Evolutionary conservation across 805 yeast species (phyloP).

Genomic region (Isabelozyma gotoi): DNA sequence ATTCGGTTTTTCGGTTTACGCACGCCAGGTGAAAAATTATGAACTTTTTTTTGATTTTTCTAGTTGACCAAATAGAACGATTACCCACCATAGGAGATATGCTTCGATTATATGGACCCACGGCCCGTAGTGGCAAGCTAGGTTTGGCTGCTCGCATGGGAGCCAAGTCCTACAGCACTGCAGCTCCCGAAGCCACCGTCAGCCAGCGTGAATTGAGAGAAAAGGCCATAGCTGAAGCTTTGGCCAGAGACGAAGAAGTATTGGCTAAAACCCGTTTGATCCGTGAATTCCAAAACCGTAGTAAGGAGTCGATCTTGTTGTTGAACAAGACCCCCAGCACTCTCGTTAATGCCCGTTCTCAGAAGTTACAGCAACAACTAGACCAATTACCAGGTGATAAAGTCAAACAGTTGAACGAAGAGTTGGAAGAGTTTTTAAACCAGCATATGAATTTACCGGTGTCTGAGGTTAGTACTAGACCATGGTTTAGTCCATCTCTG

Average conservation of each 20-base stretch:
- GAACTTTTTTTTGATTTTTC: no score
- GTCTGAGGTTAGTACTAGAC: conserved; percentile 25
- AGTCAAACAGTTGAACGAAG: conserved; percentile 39
- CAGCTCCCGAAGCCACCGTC: conserved; percentile 4
- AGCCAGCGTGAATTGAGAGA: conserved; percentile 34
- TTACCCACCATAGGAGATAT: no score
- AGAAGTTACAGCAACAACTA: conserved; percentile 29
- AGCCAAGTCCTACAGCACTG: not conserved
- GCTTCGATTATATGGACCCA: not conserved
- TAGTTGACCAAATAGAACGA: no score
- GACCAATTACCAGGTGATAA: conserved; percentile 27
- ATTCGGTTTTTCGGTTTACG: no score
- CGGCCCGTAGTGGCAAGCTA: not conserved
- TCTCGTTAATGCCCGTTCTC: conserved; percentile 27
- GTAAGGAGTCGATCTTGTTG: conserved; percentile 24
- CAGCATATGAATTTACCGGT: conserved; percentile 32
- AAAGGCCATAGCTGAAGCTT: conserved; percentile 40
- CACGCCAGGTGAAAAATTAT: no score
- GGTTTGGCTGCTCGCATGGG: not conserved
- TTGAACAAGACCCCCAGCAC: conserved; percentile 35
- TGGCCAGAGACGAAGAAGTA: conserved; percentile 44
- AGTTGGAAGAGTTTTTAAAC: conserved; percentile 38
- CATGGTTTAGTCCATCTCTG: conserved; percentile 24
- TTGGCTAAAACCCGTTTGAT: conserved; percentile 31
- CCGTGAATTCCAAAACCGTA: conserved; percentile 28